Percentiles rank a stretch among this genome's conserved stretches.
phyloP scores from a whole-genome alignment of 768 basidiomycete genomes.

The Sutorius australiensis region DNA sequence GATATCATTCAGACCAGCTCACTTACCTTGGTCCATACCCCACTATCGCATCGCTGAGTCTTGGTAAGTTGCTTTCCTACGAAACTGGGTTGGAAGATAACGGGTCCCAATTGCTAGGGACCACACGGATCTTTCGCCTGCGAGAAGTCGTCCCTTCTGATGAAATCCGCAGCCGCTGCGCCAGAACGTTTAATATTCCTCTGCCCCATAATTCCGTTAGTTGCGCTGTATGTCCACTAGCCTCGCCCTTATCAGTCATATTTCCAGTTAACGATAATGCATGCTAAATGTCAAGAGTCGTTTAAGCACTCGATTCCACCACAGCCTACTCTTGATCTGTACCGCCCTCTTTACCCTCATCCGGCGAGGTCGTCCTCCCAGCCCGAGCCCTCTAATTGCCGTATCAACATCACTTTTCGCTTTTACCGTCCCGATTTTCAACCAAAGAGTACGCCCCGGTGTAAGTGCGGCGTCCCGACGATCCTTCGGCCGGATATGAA shows the following conservation, averaged over 20 bases:
- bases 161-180: slow-evolving; percentile 51
- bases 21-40: slow-evolving; percentile 82
- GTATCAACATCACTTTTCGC: slow-evolving; percentile 84
- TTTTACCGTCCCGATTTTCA: slow-evolving; percentile 83
- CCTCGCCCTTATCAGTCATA: background rate
- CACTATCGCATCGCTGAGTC: slow-evolving; percentile 80
- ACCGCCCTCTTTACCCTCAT: slow-evolving; percentile 53
- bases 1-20: slow-evolving; percentile 77
- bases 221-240: slow-evolving; percentile 8
- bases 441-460: slow-evolving; percentile 61
- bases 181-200: slow-evolving; percentile 75
- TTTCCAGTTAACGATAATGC: slow-evolving; percentile 77
- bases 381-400: slow-evolving; percentile 53
- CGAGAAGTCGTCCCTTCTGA: slow-evolving; percentile 72
- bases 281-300: slow-evolving; percentile 75
- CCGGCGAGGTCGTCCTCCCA: slow-evolving; percentile 15
- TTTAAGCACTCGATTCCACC: slow-evolving; percentile 82
- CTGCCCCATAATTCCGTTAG: slow-evolving; percentile 74
- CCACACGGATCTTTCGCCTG: slow-evolving; percentile 65
- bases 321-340: slow-evolving; percentile 67
- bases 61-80: slow-evolving; percentile 44
- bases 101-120: slow-evolving; percentile 41
- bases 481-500: slow-evolving; percentile 80
- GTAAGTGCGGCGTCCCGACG: slow-evolving; percentile 69
- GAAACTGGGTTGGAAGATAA: background rate